Evolutionary conservation across 139 green algal species (phyloP).

Genomic region (Picochlorum sp.): DNA sequence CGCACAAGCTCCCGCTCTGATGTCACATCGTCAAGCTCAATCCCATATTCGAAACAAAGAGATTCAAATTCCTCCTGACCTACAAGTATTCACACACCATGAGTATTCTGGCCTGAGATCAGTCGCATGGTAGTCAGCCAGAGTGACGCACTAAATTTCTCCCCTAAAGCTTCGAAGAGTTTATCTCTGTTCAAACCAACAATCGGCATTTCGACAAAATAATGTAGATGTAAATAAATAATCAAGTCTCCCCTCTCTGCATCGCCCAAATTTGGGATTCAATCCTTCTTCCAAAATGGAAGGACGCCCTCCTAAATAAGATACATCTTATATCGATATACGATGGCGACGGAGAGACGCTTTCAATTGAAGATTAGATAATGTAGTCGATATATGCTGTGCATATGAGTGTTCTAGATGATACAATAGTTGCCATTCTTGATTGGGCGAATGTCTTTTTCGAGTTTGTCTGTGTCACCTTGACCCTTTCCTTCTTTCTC

Average conservation of each 20-base stretch:
- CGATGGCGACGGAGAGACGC: too few species aligned
- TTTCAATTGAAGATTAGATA: too few species aligned
- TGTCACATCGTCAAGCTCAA: constrained; percentile 98
- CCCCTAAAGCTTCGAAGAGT: constrained; percentile 80
- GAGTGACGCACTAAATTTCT: constrained; percentile 69
- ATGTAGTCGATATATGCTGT: too few species aligned
- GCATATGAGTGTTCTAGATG: too few species aligned
- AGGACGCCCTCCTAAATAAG: too few species aligned
- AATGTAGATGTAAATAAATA: too few species aligned
- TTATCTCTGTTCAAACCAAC: constrained; percentile 81
- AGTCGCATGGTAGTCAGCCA: not conserved
- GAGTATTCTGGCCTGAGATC: constrained; percentile 2
- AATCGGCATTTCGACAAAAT: constrained; percentile 63
- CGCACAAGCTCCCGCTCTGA: constrained; percentile 82
- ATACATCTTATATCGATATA: too few species aligned
- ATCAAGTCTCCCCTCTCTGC: too few species aligned
- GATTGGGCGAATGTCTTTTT: constrained; percentile 5
- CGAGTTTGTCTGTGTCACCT: constrained; percentile 16
- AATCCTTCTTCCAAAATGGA: too few species aligned
- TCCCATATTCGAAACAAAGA: constrained; percentile 98
- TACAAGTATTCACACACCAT: constrained; percentile 32
- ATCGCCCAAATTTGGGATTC: too few species aligned
- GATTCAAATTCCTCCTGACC: constrained; percentile 94
- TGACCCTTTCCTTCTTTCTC: constrained; percentile 20
- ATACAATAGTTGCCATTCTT: not conserved